Evolutionary conservation across 352 stramenopile species (phyloP).

Genomic region (Phytopythium oedochilum): DNA sequence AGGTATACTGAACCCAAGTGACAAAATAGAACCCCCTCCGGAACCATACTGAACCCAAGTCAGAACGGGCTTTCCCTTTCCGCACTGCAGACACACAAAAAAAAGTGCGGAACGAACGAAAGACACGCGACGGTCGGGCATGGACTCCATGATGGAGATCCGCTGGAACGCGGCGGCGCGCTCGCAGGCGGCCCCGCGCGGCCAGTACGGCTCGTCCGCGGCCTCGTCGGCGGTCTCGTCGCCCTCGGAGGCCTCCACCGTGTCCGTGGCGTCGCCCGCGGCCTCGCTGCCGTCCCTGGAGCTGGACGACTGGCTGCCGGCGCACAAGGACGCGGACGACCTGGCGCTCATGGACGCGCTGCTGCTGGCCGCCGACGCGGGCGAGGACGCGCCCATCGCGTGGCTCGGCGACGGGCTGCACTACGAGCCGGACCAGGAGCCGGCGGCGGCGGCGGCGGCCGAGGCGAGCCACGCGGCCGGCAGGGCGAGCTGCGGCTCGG

Average conservation of each 20-base stretch:
- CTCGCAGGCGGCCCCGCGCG: no score
- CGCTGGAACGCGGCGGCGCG: no score
- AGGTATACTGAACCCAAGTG: no score
- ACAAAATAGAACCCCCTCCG: no score
- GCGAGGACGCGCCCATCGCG: neutral
- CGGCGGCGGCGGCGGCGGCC: neutral
- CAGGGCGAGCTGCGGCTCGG: neutral
- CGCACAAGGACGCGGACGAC: slow-evolving; percentile 4
- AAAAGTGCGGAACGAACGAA: no score
- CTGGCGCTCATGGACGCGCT: slow-evolving; percentile 17
- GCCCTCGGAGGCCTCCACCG: slow-evolving; percentile 2
- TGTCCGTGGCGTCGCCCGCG: neutral
- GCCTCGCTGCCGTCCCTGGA: slow-evolving; percentile 7
- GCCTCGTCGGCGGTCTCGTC: slow-evolving; percentile 13
- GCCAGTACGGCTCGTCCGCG: slow-evolving; percentile 4
- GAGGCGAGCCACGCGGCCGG: neutral
- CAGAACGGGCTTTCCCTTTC: no score
- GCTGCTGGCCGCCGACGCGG: slow-evolving; percentile 1
- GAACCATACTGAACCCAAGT: no score
- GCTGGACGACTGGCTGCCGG: slow-evolving; percentile 7
- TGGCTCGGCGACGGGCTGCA: slow-evolving; percentile 6
- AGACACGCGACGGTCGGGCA: no score
- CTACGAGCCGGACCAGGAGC: slow-evolving; percentile 1
- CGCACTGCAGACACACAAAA: no score
- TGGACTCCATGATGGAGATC: no score